Conservation (phyloP, 495 filamentous ascomycete species). For the Lindgomyces ingoldianus region DNA sequence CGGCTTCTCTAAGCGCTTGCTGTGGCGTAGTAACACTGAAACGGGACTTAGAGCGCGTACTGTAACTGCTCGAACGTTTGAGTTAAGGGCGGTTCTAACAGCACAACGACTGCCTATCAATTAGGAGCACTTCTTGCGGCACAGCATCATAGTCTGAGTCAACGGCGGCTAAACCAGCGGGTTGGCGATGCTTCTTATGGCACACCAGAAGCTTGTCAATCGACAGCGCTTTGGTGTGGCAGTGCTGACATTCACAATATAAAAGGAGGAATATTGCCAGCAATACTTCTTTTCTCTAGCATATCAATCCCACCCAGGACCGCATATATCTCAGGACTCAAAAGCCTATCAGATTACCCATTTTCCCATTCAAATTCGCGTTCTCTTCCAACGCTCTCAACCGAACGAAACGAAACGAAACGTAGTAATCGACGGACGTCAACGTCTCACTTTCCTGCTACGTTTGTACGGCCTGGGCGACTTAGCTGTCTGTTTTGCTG, state of each 20-base stretch:
- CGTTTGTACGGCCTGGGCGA: too few species aligned
- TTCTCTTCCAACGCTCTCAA: too few species aligned
- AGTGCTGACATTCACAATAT: not conserved
- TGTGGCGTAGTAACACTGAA: not conserved
- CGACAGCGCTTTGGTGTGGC: not conserved
- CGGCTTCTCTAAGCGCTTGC: not conserved
- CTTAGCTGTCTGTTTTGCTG: too few species aligned
- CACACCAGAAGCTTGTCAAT: not conserved
- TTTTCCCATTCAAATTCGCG: not conserved
- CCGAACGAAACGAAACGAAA: too few species aligned
- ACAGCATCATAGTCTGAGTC: not conserved
- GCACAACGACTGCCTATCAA: not conserved
- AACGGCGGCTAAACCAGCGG: not conserved
- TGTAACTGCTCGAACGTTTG: too few species aligned
- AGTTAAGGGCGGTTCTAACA: too few species aligned
- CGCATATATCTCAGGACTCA: not conserved
- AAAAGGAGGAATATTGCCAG: not conserved
- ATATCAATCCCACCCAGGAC: not conserved
- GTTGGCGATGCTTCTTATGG: not conserved
- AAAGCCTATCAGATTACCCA: not conserved
- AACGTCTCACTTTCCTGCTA: too few species aligned
- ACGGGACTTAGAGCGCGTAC: too few species aligned
- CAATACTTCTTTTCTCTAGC: not conserved
- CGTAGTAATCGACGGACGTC: too few species aligned
- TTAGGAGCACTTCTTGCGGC: not conserved